Evolutionary conservation across 1,139 yeast genomes (phyloP).

Genomic region (Geotrichum restrictum): DNA sequence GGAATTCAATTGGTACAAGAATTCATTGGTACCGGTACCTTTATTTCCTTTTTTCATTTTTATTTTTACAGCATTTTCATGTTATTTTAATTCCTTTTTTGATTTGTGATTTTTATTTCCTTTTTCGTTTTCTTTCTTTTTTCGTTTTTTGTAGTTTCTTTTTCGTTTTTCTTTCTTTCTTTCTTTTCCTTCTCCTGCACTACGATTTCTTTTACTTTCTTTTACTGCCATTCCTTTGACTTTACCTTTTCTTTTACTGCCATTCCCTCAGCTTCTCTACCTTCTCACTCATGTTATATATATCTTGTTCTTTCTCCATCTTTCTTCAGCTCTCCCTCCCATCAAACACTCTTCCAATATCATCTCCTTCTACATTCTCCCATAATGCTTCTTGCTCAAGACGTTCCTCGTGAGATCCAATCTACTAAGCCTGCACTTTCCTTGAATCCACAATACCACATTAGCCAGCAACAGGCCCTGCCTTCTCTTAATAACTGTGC

Average conservation of each 20-base stretch:
- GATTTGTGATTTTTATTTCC: slow-evolving; percentile 2
- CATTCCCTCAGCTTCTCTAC: too few relatives aligned
- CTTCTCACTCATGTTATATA: too few relatives aligned
- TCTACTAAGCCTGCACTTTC: neutral
- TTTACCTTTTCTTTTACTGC: too few relatives aligned
- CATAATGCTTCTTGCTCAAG: slow-evolving; percentile 10
- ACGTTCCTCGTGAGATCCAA: slow-evolving; percentile 7
- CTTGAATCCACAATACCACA: neutral
- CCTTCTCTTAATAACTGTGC: neutral
- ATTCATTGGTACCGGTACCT: too few relatives aligned
- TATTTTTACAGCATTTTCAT: neutral
- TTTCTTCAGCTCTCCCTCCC: too few relatives aligned
- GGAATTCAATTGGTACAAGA: too few relatives aligned
- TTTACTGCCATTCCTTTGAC: too few relatives aligned
- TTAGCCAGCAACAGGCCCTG: slow-evolving; percentile 2
- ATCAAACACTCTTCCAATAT: neutral
- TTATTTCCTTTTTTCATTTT: neutral
- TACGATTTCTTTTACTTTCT: too few relatives aligned
- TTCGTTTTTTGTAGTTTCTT: neutral
- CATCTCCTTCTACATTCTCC: neutral
- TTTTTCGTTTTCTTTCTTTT: neutral
- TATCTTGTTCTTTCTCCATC: too few relatives aligned
- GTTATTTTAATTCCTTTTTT: neutral
- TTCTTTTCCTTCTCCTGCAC: too few relatives aligned
- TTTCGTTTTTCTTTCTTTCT: neutral